Base-by-base conservation (phyloP, 177 flowering plant genomes). In the Telopea speciosissima region DNA sequence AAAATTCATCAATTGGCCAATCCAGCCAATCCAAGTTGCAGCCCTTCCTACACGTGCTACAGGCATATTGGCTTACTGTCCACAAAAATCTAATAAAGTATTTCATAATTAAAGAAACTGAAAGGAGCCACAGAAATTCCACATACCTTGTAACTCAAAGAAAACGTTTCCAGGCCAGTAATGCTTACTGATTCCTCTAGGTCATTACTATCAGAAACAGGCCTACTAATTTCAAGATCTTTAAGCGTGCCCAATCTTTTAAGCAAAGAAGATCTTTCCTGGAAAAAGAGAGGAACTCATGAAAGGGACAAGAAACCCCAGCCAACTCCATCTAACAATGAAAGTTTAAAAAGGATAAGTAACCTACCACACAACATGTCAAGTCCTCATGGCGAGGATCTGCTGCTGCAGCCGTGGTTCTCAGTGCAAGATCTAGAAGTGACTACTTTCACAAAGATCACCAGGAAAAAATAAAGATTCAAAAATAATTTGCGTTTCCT, bases 381-480 rank as follows among this genome's bases (percentile, higher is more conserved):
- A 95, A 80, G 78, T 91, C 97, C 80, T 91, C 99, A 79, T 95
- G 91, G 68, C 81, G 87, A 66, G 98, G 97, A 85, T 96, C 98
- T 70, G 97, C 85, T 66, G 93, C 97, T 78, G 98, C 98, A 73
- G 97, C 97, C 36, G 99, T 88, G 52, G 91, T 82, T 52, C 98
- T 92, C 83, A 93, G 79, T 70, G 99, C 99, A 81, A 96, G 90
- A 82, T 96, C 99, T 74, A 96, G 80, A 28, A 96, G 89, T 78
- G 99, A 91, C 99, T 95, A 69, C 61, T 63, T 28, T 8, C 67
- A 33, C 36, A 54, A 72, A 69, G 67, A 40, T 36, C 40, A 36
- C 9, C 9, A 36, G 40, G 31, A 28, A 28, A 28, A 36, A 36
- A 36, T 3, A 72, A 64, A 54, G 44, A 71, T 60, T 42, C 68